phyloP scores from a whole-genome alignment of 352 stramenopile species.

The Elongisporangium anandrum region DNA sequence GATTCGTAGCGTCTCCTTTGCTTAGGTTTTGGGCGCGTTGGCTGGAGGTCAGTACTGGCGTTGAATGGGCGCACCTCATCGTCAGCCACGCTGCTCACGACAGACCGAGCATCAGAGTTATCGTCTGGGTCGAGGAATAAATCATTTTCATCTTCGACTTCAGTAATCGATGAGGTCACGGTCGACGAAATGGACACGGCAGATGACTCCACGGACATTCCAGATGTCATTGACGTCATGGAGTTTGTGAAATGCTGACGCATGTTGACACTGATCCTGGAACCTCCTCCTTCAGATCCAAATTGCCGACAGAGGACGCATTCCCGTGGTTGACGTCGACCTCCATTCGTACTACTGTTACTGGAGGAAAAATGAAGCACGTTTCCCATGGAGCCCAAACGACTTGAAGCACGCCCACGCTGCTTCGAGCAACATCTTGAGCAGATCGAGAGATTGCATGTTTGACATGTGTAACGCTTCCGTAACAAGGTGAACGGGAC shows the following conservation, averaged over 20 bases:
- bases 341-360: not conserved
- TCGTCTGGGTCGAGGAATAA: constrained; percentile 2
- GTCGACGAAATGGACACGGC: constrained; percentile 11
- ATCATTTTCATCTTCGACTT: not conserved
- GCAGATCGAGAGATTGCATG: constrained; percentile 49
- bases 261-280: constrained; percentile 25
- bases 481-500: constrained; percentile 53
- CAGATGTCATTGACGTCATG: constrained; percentile 4
- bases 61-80: constrained; percentile 3
- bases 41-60: constrained; percentile 1
- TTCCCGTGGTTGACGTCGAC: constrained; percentile 12
- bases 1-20: not conserved
- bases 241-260: constrained; percentile 23
- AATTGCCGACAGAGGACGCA: constrained; percentile 67
- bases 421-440: constrained; percentile 40
- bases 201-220: not conserved
- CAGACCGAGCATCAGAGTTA: constrained; percentile 8
- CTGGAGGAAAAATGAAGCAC: not conserved
- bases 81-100: not conserved
- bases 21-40: not conserved
- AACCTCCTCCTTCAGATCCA: constrained; percentile 17
- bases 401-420: not conserved
- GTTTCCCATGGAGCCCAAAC: not conserved
- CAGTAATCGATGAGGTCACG: constrained; percentile 6
- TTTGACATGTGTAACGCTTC: constrained; percentile 50